A percentile compares a stretch with the other conserved stretches of the same genome.
Conservation (phyloP, 2,329 filamentous ascomycete genomes). For the Passalora sequoiae region DNA sequence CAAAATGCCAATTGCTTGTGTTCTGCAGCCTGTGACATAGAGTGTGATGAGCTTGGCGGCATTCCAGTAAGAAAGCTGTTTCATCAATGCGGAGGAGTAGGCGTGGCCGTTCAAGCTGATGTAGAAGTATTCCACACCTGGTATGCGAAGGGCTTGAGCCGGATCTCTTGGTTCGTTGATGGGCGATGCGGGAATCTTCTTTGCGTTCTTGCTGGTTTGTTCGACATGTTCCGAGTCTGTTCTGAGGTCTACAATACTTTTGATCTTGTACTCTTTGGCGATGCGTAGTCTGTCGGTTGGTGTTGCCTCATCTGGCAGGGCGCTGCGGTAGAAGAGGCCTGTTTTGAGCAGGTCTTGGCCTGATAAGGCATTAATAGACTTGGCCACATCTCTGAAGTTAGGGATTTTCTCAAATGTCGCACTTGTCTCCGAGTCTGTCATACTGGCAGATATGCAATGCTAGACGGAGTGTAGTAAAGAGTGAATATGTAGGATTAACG, state of each 20-base stretch:
- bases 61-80: constrained; percentile 62
- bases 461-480: too few relatives aligned
- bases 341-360: constrained; percentile 40
- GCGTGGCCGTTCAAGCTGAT: constrained; percentile 69
- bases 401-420: constrained; percentile 58
- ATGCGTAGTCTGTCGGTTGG: constrained; percentile 58
- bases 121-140: constrained; percentile 57
- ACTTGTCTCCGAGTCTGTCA: too few relatives aligned
- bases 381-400: constrained; percentile 74
- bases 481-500: not conserved
- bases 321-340: constrained; percentile 27
- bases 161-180: constrained; percentile 44
- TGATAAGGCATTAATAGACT: constrained; percentile 58
- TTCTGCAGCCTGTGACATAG: constrained; percentile 62
- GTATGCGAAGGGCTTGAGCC: constrained; percentile 48
- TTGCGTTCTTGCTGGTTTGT: constrained; percentile 53
- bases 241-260: constrained; percentile 72
- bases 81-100: constrained; percentile 64
- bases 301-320: constrained; percentile 62
- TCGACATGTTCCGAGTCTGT: constrained; percentile 54
- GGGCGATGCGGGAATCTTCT: constrained; percentile 43
- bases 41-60: constrained; percentile 59
- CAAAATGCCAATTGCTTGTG: constrained; percentile 64
- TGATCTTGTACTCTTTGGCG: constrained; percentile 56
- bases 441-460: too few relatives aligned